These are phyloP conservation scores for Purshia tridentata DNA, from an alignment of 306 rosid species.

Conservation along the genomic window DNA sequence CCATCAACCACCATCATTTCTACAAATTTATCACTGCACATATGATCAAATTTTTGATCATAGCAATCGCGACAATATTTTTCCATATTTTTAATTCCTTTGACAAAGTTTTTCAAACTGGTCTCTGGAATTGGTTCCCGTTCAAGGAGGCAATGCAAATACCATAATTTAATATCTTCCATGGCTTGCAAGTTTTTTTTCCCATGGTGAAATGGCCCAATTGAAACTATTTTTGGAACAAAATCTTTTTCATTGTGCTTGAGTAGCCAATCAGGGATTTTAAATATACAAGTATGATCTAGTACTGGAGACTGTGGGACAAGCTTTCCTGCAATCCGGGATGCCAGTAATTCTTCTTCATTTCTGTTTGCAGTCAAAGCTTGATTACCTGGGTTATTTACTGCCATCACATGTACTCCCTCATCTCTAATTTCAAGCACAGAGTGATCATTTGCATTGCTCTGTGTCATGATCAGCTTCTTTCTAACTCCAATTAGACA, in stretches of 20 bases:
- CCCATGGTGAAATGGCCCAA: not conserved
- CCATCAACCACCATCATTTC: slow-evolving; percentile 4
- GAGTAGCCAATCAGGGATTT: not conserved
- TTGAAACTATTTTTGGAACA: not conserved
- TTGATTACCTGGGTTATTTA: too few species aligned
- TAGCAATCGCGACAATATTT: not conserved
- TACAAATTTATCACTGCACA: not conserved
- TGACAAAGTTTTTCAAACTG: not conserved
- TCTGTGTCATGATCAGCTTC: not conserved
- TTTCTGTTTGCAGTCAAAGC: not conserved
- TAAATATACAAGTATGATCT: not conserved
- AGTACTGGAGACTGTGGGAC: not conserved
- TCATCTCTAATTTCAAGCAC: not conserved
- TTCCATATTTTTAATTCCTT: not conserved
- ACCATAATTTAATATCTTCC: not conserved
- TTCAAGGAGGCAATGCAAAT: not conserved
- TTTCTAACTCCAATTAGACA: too few species aligned
- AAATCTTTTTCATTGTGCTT: not conserved
- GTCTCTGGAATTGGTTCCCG: not conserved
- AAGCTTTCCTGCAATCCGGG: not conserved
- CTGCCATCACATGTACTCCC: not conserved
- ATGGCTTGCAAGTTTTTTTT: not conserved
- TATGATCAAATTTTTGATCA: not conserved
- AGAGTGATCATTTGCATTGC: not conserved
- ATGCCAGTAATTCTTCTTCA: not conserved